Percentiles rank a stretch among this genome's conserved stretches.
phyloP scores from a whole-genome alignment of 2,329 filamentous ascomycete genomes.

The Sporothrix schenckii region DNA sequence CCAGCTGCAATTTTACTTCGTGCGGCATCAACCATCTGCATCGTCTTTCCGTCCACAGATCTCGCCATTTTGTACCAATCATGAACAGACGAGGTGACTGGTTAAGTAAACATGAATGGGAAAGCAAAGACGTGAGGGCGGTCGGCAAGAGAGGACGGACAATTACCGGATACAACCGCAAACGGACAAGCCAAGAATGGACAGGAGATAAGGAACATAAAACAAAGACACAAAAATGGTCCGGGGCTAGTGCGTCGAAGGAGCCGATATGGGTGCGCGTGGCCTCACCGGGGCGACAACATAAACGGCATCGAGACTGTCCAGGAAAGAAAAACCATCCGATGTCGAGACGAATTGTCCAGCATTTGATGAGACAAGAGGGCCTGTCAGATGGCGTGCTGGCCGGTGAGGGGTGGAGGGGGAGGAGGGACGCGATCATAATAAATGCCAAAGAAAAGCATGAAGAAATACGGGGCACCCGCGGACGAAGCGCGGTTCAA shows the following conservation, averaged over 20 bases:
- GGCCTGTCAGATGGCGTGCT: constrained; percentile 17
- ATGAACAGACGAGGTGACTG: not conserved
- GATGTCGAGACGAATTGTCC: not conserved
- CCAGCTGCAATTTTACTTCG: not conserved
- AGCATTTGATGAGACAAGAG: constrained; percentile 13
- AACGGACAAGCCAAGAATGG: not conserved
- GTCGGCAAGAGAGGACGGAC: not conserved
- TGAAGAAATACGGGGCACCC: not conserved
- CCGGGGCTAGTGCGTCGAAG: not conserved
- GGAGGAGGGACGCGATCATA: not conserved
- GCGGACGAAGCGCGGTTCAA: not conserved
- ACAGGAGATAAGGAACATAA: not conserved
- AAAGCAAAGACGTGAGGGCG: not conserved
- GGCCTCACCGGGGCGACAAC: not conserved
- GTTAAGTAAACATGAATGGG: not conserved
- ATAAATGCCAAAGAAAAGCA: not conserved
- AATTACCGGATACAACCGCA: not conserved
- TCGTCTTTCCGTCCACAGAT: not conserved
- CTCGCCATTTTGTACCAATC: not conserved
- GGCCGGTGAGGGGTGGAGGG: not conserved
- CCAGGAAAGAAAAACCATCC: not conserved
- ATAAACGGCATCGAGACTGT: not conserved
- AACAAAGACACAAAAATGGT: not conserved
- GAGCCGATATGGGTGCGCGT: not conserved
- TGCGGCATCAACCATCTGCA: not conserved